phyloP scores from a whole-genome alignment of 768 basidiomycete genomes.

The Russula sp. region DNA sequence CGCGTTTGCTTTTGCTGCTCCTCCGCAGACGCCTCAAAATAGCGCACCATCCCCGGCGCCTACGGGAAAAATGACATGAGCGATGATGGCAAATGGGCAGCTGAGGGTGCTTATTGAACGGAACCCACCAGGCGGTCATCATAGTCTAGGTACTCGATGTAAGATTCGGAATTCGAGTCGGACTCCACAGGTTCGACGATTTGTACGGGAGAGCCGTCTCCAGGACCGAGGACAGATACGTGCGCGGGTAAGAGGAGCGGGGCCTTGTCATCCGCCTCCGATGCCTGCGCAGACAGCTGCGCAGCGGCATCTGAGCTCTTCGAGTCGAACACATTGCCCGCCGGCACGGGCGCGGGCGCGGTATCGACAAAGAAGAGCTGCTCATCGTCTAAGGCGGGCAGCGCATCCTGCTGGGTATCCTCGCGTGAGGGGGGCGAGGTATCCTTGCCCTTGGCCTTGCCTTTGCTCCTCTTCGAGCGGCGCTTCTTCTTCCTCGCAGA shows the following conservation, averaged over 20 bases:
- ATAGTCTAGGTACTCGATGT: constrained; percentile 75
- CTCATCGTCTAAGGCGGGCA: background rate
- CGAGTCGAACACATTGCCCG: constrained; percentile 23
- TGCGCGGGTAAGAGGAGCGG: constrained; percentile 60
- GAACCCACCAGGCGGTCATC: constrained; percentile 48
- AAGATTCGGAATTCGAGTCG: constrained; percentile 56
- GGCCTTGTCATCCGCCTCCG: constrained; percentile 4
- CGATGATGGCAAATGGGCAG: background rate
- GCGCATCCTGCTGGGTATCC: background rate
- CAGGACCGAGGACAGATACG: constrained; percentile 48
- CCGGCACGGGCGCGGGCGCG: constrained; percentile 35
- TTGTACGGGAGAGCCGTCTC: constrained; percentile 36
- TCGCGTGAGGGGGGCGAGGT: background rate
- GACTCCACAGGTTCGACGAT: constrained; percentile 42
- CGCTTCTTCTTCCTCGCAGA: constrained; percentile 14
- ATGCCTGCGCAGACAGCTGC: constrained; percentile 4
- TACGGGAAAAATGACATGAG: constrained; percentile 24
- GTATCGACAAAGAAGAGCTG: constrained; percentile 48
- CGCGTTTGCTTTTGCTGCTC: constrained; percentile 39
- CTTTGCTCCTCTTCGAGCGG: constrained; percentile 12
- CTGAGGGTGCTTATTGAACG: too few species aligned
- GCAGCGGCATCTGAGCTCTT: constrained; percentile 8
- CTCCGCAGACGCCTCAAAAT: constrained; percentile 49
- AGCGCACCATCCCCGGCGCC: constrained; percentile 50
- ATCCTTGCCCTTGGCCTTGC: background rate